These are phyloP conservation scores for Parastagonospora avenae DNA, from an alignment of 2,329 filamentous ascomycete genomes.

Conservation along the genomic window DNA sequence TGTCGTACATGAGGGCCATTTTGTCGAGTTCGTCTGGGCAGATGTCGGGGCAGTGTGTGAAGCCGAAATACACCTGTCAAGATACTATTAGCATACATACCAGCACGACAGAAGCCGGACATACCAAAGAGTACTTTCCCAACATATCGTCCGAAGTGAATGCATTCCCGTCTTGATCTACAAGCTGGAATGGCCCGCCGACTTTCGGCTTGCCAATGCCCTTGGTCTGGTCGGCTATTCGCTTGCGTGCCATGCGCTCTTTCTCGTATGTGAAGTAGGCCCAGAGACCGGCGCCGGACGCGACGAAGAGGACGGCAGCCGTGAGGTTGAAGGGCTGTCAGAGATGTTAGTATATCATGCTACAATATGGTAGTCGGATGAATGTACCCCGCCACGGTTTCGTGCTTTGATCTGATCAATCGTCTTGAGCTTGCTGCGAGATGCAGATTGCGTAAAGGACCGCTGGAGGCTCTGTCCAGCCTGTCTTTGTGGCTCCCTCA, in stretches of 20 bases:
- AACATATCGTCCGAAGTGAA: slow-evolving; percentile 82
- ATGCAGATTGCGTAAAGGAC: slow-evolving; percentile 34
- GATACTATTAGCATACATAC: slow-evolving; percentile 6
- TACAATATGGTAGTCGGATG: background rate
- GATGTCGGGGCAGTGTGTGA: slow-evolving; percentile 97
- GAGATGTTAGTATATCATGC: slow-evolving; percentile 12
- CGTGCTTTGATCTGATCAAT: slow-evolving; percentile 43
- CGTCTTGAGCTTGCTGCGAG: slow-evolving; percentile 40
- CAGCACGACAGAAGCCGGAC: slow-evolving; percentile 31
- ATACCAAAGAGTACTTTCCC: slow-evolving; percentile 80
- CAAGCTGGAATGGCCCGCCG: slow-evolving; percentile 80
- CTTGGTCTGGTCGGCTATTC: slow-evolving; percentile 89
- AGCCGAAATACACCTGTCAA: slow-evolving; percentile 89
- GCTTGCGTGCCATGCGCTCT: slow-evolving; percentile 83
- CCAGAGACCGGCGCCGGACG: slow-evolving; percentile 75
- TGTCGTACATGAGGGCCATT: slow-evolving; percentile 94
- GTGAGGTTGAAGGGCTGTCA: slow-evolving; percentile 89
- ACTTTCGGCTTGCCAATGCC: slow-evolving; percentile 92
- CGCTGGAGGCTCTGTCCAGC: slow-evolving; percentile 17
- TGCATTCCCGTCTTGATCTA: slow-evolving; percentile 78
- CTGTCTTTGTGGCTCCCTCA: slow-evolving; percentile 14
- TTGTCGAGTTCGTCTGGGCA: slow-evolving; percentile 99
- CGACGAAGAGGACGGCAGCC: slow-evolving; percentile 82
- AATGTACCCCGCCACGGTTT: slow-evolving; percentile 43
- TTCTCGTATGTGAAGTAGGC: slow-evolving; percentile 96